A percentile compares a stretch with the other conserved stretches of the same genome.
Evolutionary conservation across 1,139 yeast species (phyloP).

Genomic region (Suhomyces taliae): DNA sequence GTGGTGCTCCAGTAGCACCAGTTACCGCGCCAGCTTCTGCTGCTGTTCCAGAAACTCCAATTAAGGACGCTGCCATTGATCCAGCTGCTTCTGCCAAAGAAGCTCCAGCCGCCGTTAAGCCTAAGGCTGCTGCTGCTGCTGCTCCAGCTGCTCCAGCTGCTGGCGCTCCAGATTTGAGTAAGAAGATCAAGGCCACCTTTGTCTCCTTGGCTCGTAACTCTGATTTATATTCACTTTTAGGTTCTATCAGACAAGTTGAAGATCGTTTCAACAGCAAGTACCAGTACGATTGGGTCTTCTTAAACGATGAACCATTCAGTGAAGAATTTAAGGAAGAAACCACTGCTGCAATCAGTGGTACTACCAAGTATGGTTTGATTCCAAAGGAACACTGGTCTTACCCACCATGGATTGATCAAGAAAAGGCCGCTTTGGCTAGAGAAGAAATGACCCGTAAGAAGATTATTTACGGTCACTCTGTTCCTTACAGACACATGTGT

Average conservation of each 20-base stretch:
- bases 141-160: slow-evolving; percentile 4
- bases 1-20: not conserved
- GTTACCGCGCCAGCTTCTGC: slow-evolving; percentile 8
- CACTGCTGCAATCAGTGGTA: slow-evolving; percentile 37
- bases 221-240: slow-evolving; percentile 37
- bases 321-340: slow-evolving; percentile 42
- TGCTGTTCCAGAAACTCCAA: not conserved
- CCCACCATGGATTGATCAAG: slow-evolving; percentile 61
- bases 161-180: slow-evolving; percentile 12
- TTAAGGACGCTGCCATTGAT: slow-evolving; percentile 6
- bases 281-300: slow-evolving; percentile 50
- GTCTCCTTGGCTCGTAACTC: slow-evolving; percentile 46
- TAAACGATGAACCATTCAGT: slow-evolving; percentile 43
- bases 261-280: slow-evolving; percentile 45
- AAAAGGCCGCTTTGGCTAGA: slow-evolving; percentile 54
- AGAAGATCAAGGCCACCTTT: slow-evolving; percentile 44
- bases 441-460: slow-evolving; percentile 50
- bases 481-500: slow-evolving; percentile 82
- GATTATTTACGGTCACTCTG: slow-evolving; percentile 62
- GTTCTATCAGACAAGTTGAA: slow-evolving; percentile 46
- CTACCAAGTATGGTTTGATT: slow-evolving; percentile 43
- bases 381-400: slow-evolving; percentile 50
- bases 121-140: slow-evolving; percentile 1
- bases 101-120: slow-evolving; percentile 11
- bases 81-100: slow-evolving; percentile 1